Conservation (phyloP, 225 moss, liverwort and hornwort genomes). For the Marchantia paleacea region DNA sequence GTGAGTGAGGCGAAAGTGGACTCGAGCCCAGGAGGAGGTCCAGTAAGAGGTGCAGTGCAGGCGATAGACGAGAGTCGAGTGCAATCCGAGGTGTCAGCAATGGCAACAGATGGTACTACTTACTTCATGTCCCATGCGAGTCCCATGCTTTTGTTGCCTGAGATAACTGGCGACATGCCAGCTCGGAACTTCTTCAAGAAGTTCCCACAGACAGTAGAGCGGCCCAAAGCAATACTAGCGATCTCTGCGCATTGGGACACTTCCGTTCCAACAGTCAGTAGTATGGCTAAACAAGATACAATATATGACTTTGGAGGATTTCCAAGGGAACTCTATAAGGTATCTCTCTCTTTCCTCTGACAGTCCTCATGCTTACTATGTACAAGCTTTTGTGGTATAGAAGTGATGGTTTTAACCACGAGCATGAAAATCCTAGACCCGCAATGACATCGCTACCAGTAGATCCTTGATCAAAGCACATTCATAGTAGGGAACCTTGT, state of each 20-base stretch:
- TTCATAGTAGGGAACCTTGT: too few relatives aligned
- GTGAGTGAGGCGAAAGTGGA: not conserved
- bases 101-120: constrained; percentile 9
- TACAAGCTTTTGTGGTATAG: too few relatives aligned
- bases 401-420: too few relatives aligned
- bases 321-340: constrained; percentile 63
- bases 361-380: too few relatives aligned
- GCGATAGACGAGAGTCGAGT: not conserved
- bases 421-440: too few relatives aligned
- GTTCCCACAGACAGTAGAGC: constrained; percentile 11
- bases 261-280: constrained; percentile 53
- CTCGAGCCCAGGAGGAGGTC: too few relatives aligned
- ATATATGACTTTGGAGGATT: constrained; percentile 79
- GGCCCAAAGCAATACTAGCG: constrained; percentile 68
- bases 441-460: too few relatives aligned
- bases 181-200: constrained; percentile 16
- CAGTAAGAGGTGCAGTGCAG: not conserved
- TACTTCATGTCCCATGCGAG: constrained; percentile 45
- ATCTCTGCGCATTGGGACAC: constrained; percentile 90
- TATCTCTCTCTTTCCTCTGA: not conserved
- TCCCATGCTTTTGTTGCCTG: constrained; percentile 29
- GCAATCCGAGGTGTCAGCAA: not conserved
- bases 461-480: too few relatives aligned
- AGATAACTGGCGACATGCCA: constrained; percentile 18
- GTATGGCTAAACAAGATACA: constrained; percentile 43